phyloP scores from a whole-genome alignment of 257 asterid genomes.

The Orobanche coerulescens region DNA sequence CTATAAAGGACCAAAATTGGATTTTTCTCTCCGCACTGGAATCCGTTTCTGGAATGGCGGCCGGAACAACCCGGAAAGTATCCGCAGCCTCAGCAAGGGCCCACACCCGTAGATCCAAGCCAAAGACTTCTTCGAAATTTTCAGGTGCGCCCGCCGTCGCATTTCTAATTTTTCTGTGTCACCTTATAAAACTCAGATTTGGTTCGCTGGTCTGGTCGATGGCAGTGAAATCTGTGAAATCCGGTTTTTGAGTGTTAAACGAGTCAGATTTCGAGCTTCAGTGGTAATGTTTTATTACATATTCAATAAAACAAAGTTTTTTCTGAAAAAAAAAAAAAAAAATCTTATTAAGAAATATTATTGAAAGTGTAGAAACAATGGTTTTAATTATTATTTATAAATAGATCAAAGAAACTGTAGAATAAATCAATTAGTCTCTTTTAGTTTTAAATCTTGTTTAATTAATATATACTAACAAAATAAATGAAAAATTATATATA shows the following conservation, averaged over 20 bases:
- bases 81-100: conserved; percentile 86
- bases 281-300: background rate
- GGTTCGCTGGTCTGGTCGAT: background rate
- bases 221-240: background rate
- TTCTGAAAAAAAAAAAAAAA: no score
- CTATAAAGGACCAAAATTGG: no score
- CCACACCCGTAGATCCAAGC: conserved; percentile 58
- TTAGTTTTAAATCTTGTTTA: no score
- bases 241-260: background rate
- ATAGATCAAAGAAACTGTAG: no score
- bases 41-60: conserved; percentile 40
- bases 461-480: no score
- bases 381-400: no score
- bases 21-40: no score
- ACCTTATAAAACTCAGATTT: background rate
- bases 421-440: no score
- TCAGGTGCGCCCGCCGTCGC: conserved; percentile 31
- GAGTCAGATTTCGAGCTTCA: background rate
- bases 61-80: conserved; percentile 43
- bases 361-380: no score
- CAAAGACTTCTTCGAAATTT: conserved; percentile 32
- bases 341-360: no score
- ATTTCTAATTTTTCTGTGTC: background rate
- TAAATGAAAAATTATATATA: no score
- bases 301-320: no score